phyloP scores from a whole-genome alignment of 1,284 basidiomycete species.

The Mycosarcoma mackinlayi region DNA sequence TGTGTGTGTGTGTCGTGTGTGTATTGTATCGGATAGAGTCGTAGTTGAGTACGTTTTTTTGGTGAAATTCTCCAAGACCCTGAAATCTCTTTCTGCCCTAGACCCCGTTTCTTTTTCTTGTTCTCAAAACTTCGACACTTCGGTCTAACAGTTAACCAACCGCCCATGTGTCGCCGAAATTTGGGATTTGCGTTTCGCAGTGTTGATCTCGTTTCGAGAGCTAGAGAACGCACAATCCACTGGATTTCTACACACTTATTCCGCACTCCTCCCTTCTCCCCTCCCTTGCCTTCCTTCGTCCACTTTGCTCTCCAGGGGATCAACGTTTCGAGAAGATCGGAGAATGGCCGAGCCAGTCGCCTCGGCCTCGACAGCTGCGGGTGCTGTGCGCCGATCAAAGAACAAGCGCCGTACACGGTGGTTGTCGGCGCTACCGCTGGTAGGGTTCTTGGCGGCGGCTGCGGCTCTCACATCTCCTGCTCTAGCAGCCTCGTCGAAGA shows the following conservation, averaged over 20 bases:
- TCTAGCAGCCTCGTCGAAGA: neutral
- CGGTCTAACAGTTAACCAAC: neutral
- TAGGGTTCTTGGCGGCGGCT: neutral
- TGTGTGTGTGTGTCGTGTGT: neutral
- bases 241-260: too few relatives aligned
- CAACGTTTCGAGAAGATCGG: too few relatives aligned
- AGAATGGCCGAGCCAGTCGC: too few relatives aligned
- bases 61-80: neutral
- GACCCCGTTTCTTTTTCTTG: neutral
- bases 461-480: neutral
- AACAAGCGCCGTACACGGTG: neutral
- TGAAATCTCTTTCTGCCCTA: neutral
- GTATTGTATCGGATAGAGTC: too few relatives aligned
- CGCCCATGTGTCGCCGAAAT: too few relatives aligned
- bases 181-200: too few relatives aligned
- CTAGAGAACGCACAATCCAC: too few relatives aligned
- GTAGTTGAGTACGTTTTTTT: neutral
- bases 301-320: too few relatives aligned
- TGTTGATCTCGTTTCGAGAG: too few relatives aligned
- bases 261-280: too few relatives aligned
- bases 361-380: neutral
- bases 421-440: neutral
- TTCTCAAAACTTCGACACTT: too few relatives aligned
- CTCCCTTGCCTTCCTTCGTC: too few relatives aligned
- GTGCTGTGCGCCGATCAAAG: neutral